Evolutionary conservation across 2,329 filamentous ascomycete genomes (phyloP), one percentile per base, ranked within the genome.

Genomic region (Mycocentrospora acerina): DNA sequence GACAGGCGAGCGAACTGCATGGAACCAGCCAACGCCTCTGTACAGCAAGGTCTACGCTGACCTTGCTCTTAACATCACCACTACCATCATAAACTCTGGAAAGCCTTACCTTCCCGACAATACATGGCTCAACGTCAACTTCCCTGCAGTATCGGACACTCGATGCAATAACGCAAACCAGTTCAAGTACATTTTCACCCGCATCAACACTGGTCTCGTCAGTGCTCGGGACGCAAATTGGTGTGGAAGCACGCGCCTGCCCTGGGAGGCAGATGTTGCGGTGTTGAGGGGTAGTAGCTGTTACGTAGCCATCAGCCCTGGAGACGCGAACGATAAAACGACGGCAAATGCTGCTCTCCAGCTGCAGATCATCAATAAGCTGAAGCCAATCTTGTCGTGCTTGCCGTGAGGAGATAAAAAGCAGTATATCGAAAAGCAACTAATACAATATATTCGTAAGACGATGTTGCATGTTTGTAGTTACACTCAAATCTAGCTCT

Each of bases 51-150:
- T 86, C n/a, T 88, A 88, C 52, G 81, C 80, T 3, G 73, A 83
- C 35, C 72, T 87, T 4, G 77, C 83, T 1, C 68, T 76, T 10
- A 78, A 75, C 17, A 57, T 88, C 5, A 82, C 80, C 7, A 66
- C 77, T 34, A 69, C 70, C 3, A 55, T 88, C 26, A 57, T 84
- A 18, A 70, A 63, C 2, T 72, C 76, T 0, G 81, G 81, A 26
- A 71, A 71, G 26, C 84, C 85, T 0, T 86, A 84, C 55, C 71
- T 88, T 3, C 83, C 84, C 0, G 53, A 69, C 0, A 72, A 76
- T 30, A 72, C 79, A 3, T 86, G 75, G 60, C 73, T 88, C 22
- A 88, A 87, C 50, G 82, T 88, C 52, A 88, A 88, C 67, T 85
- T 85, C 54, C 80, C 80, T 4, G 63, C 71, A 40, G 75, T 79